Evolutionary conservation across 2,329 filamentous ascomycete species (phyloP).

Genomic region (Aspergillus sp.): DNA sequence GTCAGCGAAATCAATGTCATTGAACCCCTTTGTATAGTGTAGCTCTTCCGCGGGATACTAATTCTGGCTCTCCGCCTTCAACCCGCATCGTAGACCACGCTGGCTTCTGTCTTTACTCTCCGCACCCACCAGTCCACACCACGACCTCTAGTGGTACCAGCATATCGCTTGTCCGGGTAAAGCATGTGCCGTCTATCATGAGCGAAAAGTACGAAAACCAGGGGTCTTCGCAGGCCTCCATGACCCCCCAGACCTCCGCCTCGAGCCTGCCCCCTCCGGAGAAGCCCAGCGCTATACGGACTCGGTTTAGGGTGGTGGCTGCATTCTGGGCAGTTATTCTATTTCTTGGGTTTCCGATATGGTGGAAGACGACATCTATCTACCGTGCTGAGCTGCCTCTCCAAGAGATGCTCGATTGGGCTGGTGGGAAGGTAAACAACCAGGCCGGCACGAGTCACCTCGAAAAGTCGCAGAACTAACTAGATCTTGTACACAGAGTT

Average conservation of each 20-base stretch:
- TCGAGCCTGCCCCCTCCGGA: slow-evolving; percentile 73
- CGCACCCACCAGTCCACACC: slow-evolving; percentile 6
- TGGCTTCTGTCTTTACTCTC: slow-evolving; percentile 13
- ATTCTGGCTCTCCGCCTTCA: slow-evolving; percentile 21
- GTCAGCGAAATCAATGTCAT: background rate
- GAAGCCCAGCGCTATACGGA: slow-evolving; percentile 68
- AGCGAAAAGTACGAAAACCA: slow-evolving; percentile 38
- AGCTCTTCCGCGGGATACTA: slow-evolving; percentile 1
- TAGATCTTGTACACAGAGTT: slow-evolving; percentile 63
- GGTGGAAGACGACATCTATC: slow-evolving; percentile 94
- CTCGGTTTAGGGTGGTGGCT: slow-evolving; percentile 74
- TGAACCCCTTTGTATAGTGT: background rate
- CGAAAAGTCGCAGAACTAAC: background rate
- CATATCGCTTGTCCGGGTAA: slow-evolving; percentile 15
- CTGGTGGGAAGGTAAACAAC: slow-evolving; percentile 76
- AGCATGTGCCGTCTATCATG: slow-evolving; percentile 42
- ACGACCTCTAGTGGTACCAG: background rate
- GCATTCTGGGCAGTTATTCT: slow-evolving; percentile 92
- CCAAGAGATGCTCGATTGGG: slow-evolving; percentile 87
- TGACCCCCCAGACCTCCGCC: slow-evolving; percentile 29
- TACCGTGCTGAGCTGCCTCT: slow-evolving; percentile 84
- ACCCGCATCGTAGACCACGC: slow-evolving; percentile 20
- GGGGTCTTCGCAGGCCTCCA: slow-evolving; percentile 32
- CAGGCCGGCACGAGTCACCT: background rate
- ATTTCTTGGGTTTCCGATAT: slow-evolving; percentile 84